These are phyloP conservation scores for Peniophora sp. DNA, from an alignment of 1,284 basidiomycete species.

Conservation along the genomic window DNA sequence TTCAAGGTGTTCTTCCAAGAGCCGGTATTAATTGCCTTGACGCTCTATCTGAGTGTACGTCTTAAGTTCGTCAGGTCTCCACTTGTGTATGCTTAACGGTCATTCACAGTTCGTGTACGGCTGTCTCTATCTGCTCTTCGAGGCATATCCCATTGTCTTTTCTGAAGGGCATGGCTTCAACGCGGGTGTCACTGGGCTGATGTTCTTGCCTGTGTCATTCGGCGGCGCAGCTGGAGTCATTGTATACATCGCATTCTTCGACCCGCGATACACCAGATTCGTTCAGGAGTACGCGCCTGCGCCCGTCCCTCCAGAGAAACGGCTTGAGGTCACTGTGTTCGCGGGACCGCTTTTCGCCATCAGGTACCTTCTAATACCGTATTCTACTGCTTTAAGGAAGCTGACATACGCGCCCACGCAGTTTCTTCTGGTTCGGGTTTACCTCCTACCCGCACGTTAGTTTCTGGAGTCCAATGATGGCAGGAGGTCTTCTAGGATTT, in stretches of 20 bases:
- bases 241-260: constrained; percentile 43
- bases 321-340: constrained; percentile 46
- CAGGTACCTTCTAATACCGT: constrained; percentile 19
- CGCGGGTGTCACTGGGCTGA: constrained; percentile 40
- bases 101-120: constrained; percentile 50
- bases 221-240: constrained; percentile 43
- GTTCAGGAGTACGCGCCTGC: constrained; percentile 37
- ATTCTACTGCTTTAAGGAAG: no score
- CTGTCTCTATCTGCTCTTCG: constrained; percentile 53
- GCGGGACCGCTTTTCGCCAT: constrained; percentile 48
- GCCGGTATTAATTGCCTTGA: constrained; percentile 70
- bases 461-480: constrained; percentile 50
- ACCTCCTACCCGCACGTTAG: constrained; percentile 46
- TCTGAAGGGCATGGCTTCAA: constrained; percentile 43
- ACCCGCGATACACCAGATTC: constrained; percentile 42
- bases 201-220: constrained; percentile 45
- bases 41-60: constrained; percentile 59
- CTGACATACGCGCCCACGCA: no score
- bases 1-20: constrained; percentile 68
- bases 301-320: constrained; percentile 60
- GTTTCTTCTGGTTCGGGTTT: constrained; percentile 66
- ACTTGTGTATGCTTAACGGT: not conserved
- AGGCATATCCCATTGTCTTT: constrained; percentile 55
- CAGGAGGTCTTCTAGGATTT: constrained; percentile 45
- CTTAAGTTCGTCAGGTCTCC: not conserved